Evolutionary conservation across 768 basidiomycete genomes (phyloP).

Genomic region (Leucogyrophana mollusca): DNA sequence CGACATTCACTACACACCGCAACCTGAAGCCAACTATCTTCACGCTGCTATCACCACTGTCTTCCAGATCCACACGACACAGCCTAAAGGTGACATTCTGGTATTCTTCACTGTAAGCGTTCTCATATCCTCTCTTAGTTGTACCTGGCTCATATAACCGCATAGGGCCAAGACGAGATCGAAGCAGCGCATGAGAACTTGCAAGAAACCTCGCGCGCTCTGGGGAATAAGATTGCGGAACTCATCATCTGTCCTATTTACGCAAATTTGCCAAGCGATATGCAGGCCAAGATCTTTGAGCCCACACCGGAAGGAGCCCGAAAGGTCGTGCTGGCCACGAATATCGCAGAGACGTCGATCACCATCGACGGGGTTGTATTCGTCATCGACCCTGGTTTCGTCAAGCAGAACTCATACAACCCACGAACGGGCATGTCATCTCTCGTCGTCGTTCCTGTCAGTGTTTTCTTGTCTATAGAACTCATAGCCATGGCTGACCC

Average conservation of each 20-base stretch:
- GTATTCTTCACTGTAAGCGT: slow-evolving; percentile 88
- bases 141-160: slow-evolving; percentile 4
- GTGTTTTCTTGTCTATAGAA: slow-evolving; percentile 24
- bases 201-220: slow-evolving; percentile 89
- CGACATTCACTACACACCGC: slow-evolving; percentile 98
- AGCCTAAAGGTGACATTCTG: slow-evolving; percentile 95
- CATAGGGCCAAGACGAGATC: slow-evolving; percentile 94
- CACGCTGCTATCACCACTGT: slow-evolving; percentile 98
- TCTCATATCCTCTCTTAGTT: neutral
- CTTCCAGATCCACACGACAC: slow-evolving; percentile 98
- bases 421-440: slow-evolving; percentile 99
- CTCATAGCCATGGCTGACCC: slow-evolving; percentile 1
- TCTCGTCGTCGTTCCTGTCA: slow-evolving; percentile 89
- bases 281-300: slow-evolving; percentile 99
- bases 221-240: slow-evolving; percentile 95
- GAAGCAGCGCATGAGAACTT: slow-evolving; percentile 96
- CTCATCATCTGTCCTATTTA: slow-evolving; percentile 97
- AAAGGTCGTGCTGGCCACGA: slow-evolving; percentile 97
- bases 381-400: slow-evolving; percentile 98
- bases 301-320: slow-evolving; percentile 95
- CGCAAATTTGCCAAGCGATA: slow-evolving; percentile 97
- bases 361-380: slow-evolving; percentile 99
- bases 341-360: slow-evolving; percentile 99
- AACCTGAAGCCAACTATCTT: slow-evolving; percentile 98
- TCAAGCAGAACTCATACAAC: slow-evolving; percentile 99